Percentiles rank a stretch among this genome's conserved stretches.
Evolutionary conservation across 1,139 yeast species (phyloP).

Genomic region (Pichia sorboxylosa): DNA sequence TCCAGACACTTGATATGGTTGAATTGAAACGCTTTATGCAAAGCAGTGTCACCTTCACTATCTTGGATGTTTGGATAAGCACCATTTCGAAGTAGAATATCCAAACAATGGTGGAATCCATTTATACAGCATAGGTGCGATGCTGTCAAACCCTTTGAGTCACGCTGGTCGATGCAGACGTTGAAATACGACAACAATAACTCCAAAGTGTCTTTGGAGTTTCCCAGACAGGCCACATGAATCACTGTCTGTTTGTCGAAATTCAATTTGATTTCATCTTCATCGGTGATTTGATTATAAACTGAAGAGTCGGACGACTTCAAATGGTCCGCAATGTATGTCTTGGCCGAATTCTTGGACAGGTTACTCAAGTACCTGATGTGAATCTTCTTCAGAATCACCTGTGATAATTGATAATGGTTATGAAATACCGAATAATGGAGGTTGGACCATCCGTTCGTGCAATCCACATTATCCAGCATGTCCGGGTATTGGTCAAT

Average conservation of each 20-base stretch:
- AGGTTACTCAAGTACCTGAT: constrained; percentile 26
- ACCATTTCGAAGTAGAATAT: constrained; percentile 64
- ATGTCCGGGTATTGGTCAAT: constrained; percentile 65
- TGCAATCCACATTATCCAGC: constrained; percentile 59
- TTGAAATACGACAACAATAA: constrained; percentile 66
- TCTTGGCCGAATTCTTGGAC: constrained; percentile 1
- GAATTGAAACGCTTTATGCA: constrained; percentile 72
- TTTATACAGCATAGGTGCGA: constrained; percentile 60
- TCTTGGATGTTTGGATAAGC: constrained; percentile 60
- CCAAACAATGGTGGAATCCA: constrained; percentile 62
- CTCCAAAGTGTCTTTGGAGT: constrained; percentile 62
- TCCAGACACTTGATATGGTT: constrained; percentile 59
- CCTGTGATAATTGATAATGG: constrained; percentile 65
- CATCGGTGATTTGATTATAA: constrained; percentile 21
- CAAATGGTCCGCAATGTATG: constrained; percentile 6
- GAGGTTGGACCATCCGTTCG: constrained; percentile 79
- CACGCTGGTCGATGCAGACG: constrained; percentile 49
- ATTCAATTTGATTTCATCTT: constrained; percentile 30
- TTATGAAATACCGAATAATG: constrained; percentile 84
- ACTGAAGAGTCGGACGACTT: constrained; percentile 3
- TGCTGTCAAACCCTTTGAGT: constrained; percentile 51
- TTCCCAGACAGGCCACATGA: constrained; percentile 57
- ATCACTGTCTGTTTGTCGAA: constrained; percentile 64
- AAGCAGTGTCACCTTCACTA: constrained; percentile 57
- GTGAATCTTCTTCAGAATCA: constrained; percentile 31